phyloP scores from a whole-genome alignment of 2,329 filamentous ascomycete species.

The Talaromyces atroroseus region DNA sequence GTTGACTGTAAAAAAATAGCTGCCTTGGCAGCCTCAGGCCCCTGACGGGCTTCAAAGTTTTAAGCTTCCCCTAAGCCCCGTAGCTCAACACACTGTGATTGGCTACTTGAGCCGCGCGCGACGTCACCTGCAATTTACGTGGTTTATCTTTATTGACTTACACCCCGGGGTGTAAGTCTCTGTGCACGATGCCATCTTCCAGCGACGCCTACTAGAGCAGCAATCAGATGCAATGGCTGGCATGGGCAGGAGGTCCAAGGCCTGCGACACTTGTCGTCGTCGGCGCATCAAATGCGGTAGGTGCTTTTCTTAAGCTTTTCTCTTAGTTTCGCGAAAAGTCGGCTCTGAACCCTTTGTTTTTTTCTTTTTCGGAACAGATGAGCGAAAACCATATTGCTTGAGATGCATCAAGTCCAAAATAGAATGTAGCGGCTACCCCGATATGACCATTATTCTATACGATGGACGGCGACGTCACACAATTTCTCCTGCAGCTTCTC shows the following conservation, averaged over 20 bases:
- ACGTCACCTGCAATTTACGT: too few relatives aligned
- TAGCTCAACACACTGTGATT: too few relatives aligned
- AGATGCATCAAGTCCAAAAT: neutral
- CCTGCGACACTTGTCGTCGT: neutral
- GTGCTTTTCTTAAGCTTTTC: neutral
- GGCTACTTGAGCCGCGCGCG: too few relatives aligned
- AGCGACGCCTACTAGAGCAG: too few relatives aligned
- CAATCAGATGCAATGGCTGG: neutral
- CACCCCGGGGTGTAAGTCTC: too few relatives aligned
- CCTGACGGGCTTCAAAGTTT: too few relatives aligned
- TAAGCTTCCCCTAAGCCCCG: too few relatives aligned
- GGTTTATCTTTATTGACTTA: too few relatives aligned
- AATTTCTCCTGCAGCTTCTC: neutral
- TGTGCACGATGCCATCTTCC: neutral
- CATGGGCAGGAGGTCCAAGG: conserved; percentile 2
- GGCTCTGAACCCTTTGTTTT: neutral
- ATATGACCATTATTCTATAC: conserved; percentile 3
- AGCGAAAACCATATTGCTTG: neutral
- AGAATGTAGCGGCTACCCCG: neutral
- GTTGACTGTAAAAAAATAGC: too few relatives aligned
- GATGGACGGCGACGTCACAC: neutral
- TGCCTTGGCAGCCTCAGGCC: too few relatives aligned
- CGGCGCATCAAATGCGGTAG: conserved; percentile 6
- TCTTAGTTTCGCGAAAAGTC: neutral
- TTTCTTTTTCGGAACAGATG: neutral